These are phyloP conservation scores for Coniferiporia sulphurascens DNA, from an alignment of 1,284 basidiomycete genomes.

Conservation along the genomic window DNA sequence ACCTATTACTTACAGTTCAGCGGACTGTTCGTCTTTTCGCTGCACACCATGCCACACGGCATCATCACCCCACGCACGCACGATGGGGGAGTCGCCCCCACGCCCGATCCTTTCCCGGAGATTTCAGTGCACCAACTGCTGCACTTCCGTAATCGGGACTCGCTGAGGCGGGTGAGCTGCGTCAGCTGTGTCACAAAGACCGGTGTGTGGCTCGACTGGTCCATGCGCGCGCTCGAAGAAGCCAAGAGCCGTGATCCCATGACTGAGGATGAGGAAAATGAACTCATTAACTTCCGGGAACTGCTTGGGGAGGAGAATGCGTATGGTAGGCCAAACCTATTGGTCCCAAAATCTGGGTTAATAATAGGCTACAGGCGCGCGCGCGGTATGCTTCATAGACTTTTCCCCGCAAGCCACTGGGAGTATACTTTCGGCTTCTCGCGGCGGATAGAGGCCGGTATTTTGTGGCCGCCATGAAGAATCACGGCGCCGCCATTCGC, in stretches of 20 bases:
- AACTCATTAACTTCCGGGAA: not conserved
- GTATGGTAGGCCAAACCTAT: not conserved
- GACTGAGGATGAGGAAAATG: not conserved
- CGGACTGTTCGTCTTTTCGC: constrained; percentile 7
- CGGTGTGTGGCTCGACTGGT: constrained; percentile 16
- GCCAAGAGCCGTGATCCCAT: not conserved
- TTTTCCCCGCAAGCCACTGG: not conserved
- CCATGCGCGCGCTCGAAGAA: constrained; percentile 4
- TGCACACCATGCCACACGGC: constrained; percentile 1
- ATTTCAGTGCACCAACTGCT: constrained; percentile 10
- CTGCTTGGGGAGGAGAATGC: constrained; percentile 6
- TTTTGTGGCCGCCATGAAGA: too few relatives aligned
- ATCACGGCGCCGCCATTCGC: too few relatives aligned
- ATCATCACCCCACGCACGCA: not conserved
- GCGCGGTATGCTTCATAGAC: not conserved
- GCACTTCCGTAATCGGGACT: constrained; percentile 6
- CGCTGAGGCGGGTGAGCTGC: constrained; percentile 13
- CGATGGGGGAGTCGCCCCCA: not conserved
- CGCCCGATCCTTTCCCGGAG: constrained; percentile 3
- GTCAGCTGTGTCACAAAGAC: constrained; percentile 12
- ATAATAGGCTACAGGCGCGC: not conserved
- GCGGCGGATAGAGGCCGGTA: too few relatives aligned
- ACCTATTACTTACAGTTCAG: not conserved
- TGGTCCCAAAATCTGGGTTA: not conserved
- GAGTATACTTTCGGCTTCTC: not conserved